Conservation (phyloP, 495 filamentous ascomycete species). For the Penicillium longicatenatum region DNA sequence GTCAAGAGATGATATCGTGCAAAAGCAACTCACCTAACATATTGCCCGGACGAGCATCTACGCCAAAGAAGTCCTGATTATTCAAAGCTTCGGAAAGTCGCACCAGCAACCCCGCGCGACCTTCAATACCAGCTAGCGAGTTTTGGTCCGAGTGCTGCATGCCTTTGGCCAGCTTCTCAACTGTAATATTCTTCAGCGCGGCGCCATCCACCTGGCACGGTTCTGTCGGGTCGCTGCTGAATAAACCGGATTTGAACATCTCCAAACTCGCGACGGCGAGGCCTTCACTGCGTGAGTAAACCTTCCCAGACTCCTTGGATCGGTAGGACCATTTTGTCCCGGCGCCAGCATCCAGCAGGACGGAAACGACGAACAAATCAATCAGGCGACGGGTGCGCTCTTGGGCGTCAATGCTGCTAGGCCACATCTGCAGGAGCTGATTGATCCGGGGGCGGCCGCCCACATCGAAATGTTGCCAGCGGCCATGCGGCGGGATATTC, state of each 20-base stretch:
- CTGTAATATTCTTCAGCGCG: constrained; percentile 73
- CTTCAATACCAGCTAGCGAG: constrained; percentile 84
- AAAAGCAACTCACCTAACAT: constrained; percentile 75
- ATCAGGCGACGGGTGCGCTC: constrained; percentile 66
- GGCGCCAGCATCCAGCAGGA: constrained; percentile 68
- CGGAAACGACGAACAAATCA: constrained; percentile 69
- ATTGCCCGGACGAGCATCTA: constrained; percentile 83
- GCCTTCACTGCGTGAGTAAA: constrained; percentile 87
- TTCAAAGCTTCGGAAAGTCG: constrained; percentile 75
- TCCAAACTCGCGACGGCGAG: constrained; percentile 92
- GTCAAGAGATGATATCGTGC: background rate
- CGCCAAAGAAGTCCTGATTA: constrained; percentile 83
- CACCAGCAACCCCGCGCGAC: constrained; percentile 77
- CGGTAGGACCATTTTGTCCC: constrained; percentile 77
- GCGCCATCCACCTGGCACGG: constrained; percentile 87
- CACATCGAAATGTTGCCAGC: constrained; percentile 74
- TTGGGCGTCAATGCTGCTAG: constrained; percentile 58
- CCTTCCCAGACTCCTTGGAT: constrained; percentile 82
- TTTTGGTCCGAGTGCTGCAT: constrained; percentile 83
- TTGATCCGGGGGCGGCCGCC: constrained; percentile 68
- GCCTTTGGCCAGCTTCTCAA: constrained; percentile 72
- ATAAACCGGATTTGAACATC: constrained; percentile 96
- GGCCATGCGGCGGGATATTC: constrained; percentile 72
- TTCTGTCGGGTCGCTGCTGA: constrained; percentile 79
- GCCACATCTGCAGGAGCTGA: constrained; percentile 66